Conservation (phyloP, 2,329 filamentous ascomycete species). For the Calonectria naviculata region DNA sequence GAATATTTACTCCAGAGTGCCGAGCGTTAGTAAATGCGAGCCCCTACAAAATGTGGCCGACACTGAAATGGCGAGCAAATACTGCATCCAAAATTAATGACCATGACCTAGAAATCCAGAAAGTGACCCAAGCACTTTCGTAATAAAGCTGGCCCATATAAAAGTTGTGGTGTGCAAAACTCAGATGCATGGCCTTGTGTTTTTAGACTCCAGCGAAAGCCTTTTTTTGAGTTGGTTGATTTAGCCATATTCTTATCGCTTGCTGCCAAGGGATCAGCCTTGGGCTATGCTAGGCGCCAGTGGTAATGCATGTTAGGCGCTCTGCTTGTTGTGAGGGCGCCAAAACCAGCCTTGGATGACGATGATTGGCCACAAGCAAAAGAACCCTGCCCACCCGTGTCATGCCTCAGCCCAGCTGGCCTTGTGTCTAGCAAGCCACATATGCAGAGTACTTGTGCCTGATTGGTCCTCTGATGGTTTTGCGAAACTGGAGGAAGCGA, state of each 20-base stretch:
- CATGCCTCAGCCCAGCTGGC: not conserved
- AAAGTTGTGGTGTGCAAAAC: no score
- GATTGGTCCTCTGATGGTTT: not conserved
- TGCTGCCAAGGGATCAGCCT: not conserved
- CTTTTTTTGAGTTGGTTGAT: no score
- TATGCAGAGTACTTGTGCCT: slow-evolving; percentile 4
- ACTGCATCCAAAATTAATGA: no score
- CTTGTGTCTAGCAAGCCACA: not conserved
- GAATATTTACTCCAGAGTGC: no score
- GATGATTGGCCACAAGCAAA: not conserved
- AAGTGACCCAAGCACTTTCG: no score
- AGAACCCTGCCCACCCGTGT: not conserved
- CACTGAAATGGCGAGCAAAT: no score
- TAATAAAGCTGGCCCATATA: no score
- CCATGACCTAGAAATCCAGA: no score
- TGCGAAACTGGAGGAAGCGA: not conserved
- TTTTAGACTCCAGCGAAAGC: no score
- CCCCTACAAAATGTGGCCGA: no score
- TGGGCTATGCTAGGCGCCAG: not conserved
- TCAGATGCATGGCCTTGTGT: no score
- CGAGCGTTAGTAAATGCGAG: no score
- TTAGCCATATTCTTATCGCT: not conserved
- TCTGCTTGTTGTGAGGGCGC: not conserved
- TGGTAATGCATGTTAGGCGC: not conserved
- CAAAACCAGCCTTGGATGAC: not conserved